A percentile compares a stretch with the other conserved stretches of the same genome.
Conservation (phyloP, 225 moss, liverwort and hornwort species). For the Marchantia paleacea region DNA sequence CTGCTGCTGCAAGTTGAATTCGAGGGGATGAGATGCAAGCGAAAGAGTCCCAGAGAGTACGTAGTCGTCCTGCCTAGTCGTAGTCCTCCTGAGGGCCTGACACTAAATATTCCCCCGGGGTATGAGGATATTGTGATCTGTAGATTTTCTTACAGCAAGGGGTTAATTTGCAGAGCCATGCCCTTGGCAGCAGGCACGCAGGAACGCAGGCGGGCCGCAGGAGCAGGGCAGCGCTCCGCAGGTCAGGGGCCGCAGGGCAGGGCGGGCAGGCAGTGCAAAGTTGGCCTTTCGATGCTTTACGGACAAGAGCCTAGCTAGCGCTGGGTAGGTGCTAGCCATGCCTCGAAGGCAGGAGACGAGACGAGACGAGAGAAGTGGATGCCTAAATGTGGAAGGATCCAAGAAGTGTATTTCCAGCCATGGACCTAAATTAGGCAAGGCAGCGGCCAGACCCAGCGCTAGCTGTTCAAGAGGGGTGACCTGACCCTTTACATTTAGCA, state of each 20-base stretch:
- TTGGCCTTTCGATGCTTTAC: constrained; percentile 1
- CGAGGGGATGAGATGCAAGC: too few relatives aligned
- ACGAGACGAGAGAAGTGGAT: neutral
- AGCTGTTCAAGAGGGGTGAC: neutral
- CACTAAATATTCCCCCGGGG: neutral
- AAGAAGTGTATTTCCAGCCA: neutral
- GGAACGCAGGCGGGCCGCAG: too few relatives aligned
- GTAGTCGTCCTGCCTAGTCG: too few relatives aligned
- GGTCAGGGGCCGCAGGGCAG: too few relatives aligned
- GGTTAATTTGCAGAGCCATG: neutral
- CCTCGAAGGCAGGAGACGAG: too few relatives aligned
- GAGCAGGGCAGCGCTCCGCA: too few relatives aligned
- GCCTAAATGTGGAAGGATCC: constrained; percentile 1
- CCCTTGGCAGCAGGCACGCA: neutral
- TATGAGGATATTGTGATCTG: neutral
- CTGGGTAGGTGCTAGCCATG: too few relatives aligned
- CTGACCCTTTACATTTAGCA: neutral
- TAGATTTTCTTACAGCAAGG: neutral
- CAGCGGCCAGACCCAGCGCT: neutral
- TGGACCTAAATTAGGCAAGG: neutral
- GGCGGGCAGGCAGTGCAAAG: too few relatives aligned
- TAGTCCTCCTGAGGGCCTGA: neutral
- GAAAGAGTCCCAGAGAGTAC: neutral
- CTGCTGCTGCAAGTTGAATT: neutral
- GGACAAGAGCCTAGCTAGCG: neutral